Evolutionary conservation across 208 protist genomes (phyloP), one percentile per base, ranked within the genome.

Genomic region (Crithidia brevicula): DNA sequence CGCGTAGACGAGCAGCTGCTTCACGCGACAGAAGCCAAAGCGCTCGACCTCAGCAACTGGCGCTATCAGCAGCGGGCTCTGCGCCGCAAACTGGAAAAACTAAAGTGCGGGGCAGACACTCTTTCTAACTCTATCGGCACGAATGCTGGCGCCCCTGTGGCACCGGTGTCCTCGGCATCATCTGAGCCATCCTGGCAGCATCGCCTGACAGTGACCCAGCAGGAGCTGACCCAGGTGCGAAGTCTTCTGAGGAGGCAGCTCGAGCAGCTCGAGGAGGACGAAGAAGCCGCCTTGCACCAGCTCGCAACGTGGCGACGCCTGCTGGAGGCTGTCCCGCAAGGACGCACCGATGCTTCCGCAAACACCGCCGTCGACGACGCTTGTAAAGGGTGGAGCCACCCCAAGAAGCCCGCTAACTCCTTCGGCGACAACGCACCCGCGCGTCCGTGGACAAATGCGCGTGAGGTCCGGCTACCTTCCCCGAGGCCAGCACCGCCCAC

Each of bases 1-100:
- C 30, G 63, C 34, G 56, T 86, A 13, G 88, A 90, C 38, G 22
- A 43, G 18, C 59, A 79, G 54, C 76, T 89, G 27, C 69, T 75
- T 45, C 40, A 56, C 15, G 22, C 63, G 16, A 74, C 67, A 28
- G 69, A 89, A 62, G 68, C 71, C 33, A 80, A 79, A 40, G 79
- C 75, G 13, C 45, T 84, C 1, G 77, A 80, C n/a, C 18, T 75
- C 4, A 81, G 82, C 57, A 84, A 92, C 64, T 92, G 82, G 82
- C 73, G 69, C 31, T 79, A 83, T 25, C 76, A 82, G 59, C 76
- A 78, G 23, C 64, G 54, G 4, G 47, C 33, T 7, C 59, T 77
- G 47, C 61, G 60, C 3, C 53, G 51, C 18, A 52, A 72, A 25
- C 30, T 77, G 28, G 65, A 53, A 43, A 59, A 63, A 54, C 50